Conservation (phyloP, 2,329 filamentous ascomycete genomes). For the Escovopsis sp. region DNA sequence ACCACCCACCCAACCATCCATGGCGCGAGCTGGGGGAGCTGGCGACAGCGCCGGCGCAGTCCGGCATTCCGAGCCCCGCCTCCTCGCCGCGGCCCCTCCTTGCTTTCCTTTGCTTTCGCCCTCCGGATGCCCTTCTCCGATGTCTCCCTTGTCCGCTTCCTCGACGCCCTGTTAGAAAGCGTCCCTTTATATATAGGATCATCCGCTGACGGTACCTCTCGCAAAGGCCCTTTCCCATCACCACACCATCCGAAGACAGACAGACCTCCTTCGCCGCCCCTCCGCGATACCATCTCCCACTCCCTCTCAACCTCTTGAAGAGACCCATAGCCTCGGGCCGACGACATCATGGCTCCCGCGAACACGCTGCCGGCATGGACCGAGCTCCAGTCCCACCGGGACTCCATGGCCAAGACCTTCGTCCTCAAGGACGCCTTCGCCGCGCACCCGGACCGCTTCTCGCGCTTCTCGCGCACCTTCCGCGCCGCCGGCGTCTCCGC, state of each 20-base stretch:
- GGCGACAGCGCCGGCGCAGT: too few species aligned
- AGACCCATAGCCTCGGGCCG: too few species aligned
- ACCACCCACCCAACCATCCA: too few species aligned
- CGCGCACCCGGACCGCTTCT: constrained; percentile 74
- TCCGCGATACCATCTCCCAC: not conserved
- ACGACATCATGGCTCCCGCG: constrained; percentile 58
- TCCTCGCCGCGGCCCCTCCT: not conserved
- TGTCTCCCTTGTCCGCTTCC: too few species aligned
- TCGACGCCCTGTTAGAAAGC: too few species aligned
- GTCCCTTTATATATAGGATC: too few species aligned
- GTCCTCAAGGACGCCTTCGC: constrained; percentile 88
- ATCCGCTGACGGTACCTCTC: too few species aligned
- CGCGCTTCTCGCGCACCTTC: constrained; percentile 80
- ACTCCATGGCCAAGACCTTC: constrained; percentile 72
- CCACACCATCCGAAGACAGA: too few species aligned
- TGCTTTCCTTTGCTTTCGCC: not conserved
- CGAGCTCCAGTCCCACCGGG: constrained; percentile 81
- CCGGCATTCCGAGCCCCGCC: not conserved
- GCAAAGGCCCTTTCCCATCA: too few species aligned
- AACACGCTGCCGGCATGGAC: constrained; percentile 78
- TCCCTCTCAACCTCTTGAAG: too few species aligned
- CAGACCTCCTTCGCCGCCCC: not conserved
- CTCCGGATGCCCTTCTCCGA: not conserved
- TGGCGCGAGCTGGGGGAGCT: too few species aligned
- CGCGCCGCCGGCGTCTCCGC: constrained; percentile 60